A percentile compares a stretch with the other conserved stretches of the same genome.
Evolutionary conservation across 352 stramenopile genomes (phyloP).

Genomic region (Bremia lactucae): DNA sequence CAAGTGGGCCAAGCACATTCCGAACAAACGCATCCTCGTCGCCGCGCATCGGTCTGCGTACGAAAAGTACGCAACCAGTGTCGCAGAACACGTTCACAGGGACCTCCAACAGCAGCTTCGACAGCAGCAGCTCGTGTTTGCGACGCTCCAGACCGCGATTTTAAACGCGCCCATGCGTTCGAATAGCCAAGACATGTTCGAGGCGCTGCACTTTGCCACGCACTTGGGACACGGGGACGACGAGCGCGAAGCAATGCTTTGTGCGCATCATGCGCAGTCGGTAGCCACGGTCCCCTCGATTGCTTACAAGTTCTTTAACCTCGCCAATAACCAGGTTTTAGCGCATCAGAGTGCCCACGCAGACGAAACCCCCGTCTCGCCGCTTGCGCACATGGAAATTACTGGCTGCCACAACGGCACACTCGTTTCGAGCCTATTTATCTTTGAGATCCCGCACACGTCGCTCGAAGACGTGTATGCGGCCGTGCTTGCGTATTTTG

Average conservation of each 20-base stretch:
- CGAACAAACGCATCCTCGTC: conserved; percentile 15
- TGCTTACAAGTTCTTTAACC: conserved; percentile 16
- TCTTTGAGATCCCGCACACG: conserved; percentile 27
- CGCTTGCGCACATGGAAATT: conserved; percentile 26
- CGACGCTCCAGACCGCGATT: conserved; percentile 21
- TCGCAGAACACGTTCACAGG: conserved; percentile 10
- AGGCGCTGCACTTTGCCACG: conserved; percentile 26
- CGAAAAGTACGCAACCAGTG: conserved; percentile 18
- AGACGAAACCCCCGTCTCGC: conserved; percentile 10
- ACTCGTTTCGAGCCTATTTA: conserved; percentile 26
- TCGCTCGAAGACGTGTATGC: conserved; percentile 28
- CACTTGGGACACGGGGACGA: conserved; percentile 7
- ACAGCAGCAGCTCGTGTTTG: conserved; percentile 29
- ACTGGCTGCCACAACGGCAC: conserved; percentile 21
- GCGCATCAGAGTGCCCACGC: conserved; percentile 1
- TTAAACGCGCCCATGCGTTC: conserved; percentile 21
- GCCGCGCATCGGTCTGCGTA: conserved; percentile 15
- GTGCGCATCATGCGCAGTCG: conserved; percentile 22
- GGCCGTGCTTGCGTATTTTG: conserved; percentile 20
- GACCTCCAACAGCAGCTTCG: conserved; percentile 23
- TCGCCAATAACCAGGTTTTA: conserved; percentile 10
- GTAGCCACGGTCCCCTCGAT: conserved; percentile 16
- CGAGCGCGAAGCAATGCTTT: conserved; percentile 13
- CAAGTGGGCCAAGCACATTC: too few relatives aligned
- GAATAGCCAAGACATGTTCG: conserved; percentile 16